phyloP scores from a whole-genome alignment of 1,284 basidiomycete species.

The Rhodotorula mucilaginosa region DNA sequence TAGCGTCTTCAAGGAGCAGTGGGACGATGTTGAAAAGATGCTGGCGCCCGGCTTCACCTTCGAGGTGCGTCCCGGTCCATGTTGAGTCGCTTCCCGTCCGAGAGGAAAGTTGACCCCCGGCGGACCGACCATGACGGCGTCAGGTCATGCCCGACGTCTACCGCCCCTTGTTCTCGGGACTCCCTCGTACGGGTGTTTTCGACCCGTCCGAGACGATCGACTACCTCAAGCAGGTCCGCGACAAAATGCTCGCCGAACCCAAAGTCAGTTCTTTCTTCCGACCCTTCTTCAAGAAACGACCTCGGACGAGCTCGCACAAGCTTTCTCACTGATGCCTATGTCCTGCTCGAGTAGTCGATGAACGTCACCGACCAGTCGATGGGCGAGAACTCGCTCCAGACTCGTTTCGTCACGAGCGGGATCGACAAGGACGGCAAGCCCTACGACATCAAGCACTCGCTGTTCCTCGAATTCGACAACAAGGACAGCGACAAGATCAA shows the following conservation, averaged over 20 bases:
- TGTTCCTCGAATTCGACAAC: conserved; percentile 14
- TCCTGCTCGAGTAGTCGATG: neutral
- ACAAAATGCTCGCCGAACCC: conserved; percentile 8
- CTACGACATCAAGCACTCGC: conserved; percentile 10
- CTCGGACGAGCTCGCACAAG: neutral
- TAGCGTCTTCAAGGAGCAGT: neutral
- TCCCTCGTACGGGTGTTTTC: neutral
- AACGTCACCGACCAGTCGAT: neutral
- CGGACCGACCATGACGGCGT: neutral
- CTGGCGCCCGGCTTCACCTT: neutral
- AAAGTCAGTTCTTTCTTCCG: neutral
- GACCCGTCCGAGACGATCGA: conserved; percentile 5
- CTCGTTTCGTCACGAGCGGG: conserved; percentile 1
- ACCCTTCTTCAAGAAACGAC: neutral
- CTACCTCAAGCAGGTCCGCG: conserved; percentile 8
- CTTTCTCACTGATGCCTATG: neutral
- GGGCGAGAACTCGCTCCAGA: conserved; percentile 10
- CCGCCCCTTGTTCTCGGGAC: conserved; percentile 9
- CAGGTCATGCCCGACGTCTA: conserved; percentile 1
- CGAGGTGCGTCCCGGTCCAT: neutral
- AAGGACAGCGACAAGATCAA: conserved; percentile 3
- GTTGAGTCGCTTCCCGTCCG: neutral
- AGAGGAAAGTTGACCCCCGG: neutral
- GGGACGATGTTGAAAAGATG: neutral
- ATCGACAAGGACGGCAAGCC: neutral